These are phyloP conservation scores for Skeletonema marinoi DNA, from an alignment of 108 stramenopile species.

Conservation along the genomic window DNA sequence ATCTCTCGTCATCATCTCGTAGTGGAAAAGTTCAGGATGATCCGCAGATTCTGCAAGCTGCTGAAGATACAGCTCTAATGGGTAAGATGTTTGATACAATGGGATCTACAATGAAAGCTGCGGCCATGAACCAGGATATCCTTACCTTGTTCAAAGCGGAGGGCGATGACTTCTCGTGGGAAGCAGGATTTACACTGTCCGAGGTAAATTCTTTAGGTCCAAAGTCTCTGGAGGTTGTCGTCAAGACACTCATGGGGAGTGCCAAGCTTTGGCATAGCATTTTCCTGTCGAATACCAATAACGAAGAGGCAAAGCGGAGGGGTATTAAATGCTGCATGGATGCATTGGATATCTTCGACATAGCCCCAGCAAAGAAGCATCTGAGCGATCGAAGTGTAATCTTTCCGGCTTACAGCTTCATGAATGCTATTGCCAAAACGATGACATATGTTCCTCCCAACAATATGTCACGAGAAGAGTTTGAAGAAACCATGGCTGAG, in stretches of 20 bases:
- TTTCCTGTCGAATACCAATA: too few species aligned
- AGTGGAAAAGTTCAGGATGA: too few species aligned
- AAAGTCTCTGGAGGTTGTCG: too few species aligned
- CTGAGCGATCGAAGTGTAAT: not conserved
- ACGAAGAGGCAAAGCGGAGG: not conserved
- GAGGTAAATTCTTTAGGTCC: too few species aligned
- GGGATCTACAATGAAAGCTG: not conserved
- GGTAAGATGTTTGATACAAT: too few species aligned
- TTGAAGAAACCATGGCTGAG: too few species aligned
- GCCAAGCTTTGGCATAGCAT: too few species aligned
- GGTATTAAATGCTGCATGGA: not conserved
- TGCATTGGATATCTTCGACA: not conserved
- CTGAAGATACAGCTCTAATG: not conserved
- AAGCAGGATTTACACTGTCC: too few species aligned
- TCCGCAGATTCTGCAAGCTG: not conserved
- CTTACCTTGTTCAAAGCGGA: not conserved
- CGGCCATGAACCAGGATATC: not conserved
- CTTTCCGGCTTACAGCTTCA: slow-evolving; percentile 2
- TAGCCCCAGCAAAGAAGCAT: not conserved
- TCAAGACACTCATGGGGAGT: too few species aligned
- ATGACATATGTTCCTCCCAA: not conserved
- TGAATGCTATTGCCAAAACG: not conserved
- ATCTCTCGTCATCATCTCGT: not conserved
- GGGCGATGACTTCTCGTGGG: too few species aligned
- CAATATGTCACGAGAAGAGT: too few species aligned